phyloP scores from a whole-genome alignment of 768 basidiomycete species.

The Multifurca ochricompacta region DNA sequence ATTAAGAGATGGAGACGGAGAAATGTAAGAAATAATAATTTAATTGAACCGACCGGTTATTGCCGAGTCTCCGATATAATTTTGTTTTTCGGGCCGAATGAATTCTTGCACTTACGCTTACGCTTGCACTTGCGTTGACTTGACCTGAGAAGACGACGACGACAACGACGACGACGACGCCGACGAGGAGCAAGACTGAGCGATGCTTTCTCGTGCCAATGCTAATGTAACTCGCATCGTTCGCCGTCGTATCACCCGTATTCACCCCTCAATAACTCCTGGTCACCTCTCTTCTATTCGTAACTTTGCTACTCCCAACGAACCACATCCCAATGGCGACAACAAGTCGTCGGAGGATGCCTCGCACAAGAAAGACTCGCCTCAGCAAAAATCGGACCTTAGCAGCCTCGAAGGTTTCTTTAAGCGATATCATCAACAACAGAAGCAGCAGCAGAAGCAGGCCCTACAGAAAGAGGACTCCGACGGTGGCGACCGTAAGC shows the following conservation, averaged over 20 bases:
- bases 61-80: conserved; percentile 14
- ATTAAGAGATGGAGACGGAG: too few relatives aligned
- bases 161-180: neutral
- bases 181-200: conserved; percentile 10
- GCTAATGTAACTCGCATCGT: conserved; percentile 13
- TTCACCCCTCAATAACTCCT: neutral
- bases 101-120: too few relatives aligned
- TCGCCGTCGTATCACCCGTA: conserved; percentile 11
- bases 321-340: conserved; percentile 1
- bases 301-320: conserved; percentile 16
- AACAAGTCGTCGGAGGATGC: conserved; percentile 5
- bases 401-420: conserved; percentile 22
- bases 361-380: conserved; percentile 12
- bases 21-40: too few relatives aligned
- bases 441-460: conserved; percentile 15
- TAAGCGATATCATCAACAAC: conserved; percentile 22
- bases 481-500: conserved; percentile 34
- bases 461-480: conserved; percentile 28
- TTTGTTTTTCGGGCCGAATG: neutral
- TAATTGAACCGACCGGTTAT: neutral
- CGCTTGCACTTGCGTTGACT: neutral
- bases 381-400: conserved; percentile 21
- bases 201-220: conserved; percentile 20
- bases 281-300: conserved; percentile 1
- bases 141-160: too few relatives aligned